A percentile compares a stretch with the other conserved stretches of the same genome.
phyloP scores from a whole-genome alignment of 768 basidiomycete species.

The Phaeotremella fagi region DNA sequence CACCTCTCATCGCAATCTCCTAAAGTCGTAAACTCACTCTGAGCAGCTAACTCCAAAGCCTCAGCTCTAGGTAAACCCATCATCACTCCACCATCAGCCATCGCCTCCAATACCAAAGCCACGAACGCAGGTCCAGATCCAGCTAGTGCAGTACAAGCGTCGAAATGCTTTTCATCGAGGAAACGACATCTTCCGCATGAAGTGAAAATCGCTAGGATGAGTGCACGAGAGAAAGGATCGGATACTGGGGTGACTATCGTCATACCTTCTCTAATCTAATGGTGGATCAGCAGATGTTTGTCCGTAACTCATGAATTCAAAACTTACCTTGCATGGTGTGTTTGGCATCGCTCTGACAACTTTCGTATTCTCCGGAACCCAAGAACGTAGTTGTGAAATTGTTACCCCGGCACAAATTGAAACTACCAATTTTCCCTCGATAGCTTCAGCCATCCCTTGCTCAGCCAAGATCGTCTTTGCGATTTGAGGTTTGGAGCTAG shows the following conservation, averaged over 20 bases:
- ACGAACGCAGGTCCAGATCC: conserved; percentile 97
- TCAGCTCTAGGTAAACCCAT: conserved; percentile 95
- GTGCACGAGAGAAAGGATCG: conserved; percentile 58
- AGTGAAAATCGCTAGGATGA: conserved; percentile 90
- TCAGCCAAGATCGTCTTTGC: conserved; percentile 69
- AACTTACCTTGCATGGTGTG: conserved; percentile 81
- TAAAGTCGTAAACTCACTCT: conserved; percentile 59
- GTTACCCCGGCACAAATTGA: conserved; percentile 98
- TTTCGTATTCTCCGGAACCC: conserved; percentile 71
- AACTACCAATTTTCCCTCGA: conserved; percentile 85
- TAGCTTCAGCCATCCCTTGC: conserved; percentile 71
- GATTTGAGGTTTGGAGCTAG: conserved; percentile 89
- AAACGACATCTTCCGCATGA: conserved; percentile 94
- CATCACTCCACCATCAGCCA: conserved; percentile 99
- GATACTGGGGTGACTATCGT: conserved; percentile 78
- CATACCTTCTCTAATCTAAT: conserved; percentile 97
- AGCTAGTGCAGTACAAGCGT: conserved; percentile 93
- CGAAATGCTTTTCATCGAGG: conserved; percentile 97
- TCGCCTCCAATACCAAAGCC: conserved; percentile 92
- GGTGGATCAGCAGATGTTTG: neutral
- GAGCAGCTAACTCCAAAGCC: conserved; percentile 89
- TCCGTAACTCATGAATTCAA: neutral
- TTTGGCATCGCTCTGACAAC: conserved; percentile 98
- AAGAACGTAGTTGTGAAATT: conserved; percentile 67
- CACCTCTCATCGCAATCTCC: neutral